Conservation (phyloP, 1,139 yeast species). For the Yarrowia galli region DNA sequence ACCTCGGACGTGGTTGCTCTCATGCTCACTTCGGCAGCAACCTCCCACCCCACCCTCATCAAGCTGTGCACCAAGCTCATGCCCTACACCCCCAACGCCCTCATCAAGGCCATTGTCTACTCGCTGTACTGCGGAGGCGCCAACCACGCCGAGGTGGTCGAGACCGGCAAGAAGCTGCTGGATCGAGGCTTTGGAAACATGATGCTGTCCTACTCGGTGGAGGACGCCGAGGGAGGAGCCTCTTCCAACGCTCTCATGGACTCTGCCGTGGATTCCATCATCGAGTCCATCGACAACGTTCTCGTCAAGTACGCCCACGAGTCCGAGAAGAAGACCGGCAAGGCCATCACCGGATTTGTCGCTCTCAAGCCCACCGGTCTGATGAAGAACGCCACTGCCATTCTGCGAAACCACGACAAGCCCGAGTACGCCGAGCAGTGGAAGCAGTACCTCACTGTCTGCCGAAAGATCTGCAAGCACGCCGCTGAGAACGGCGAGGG, state of each 20-base stretch:
- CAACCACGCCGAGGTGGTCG: slow-evolving; percentile 68
- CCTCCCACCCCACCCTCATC: slow-evolving; percentile 50
- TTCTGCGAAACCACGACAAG: slow-evolving; percentile 66
- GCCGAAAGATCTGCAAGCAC: slow-evolving; percentile 64
- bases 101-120: slow-evolving; percentile 77
- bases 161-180: slow-evolving; percentile 71
- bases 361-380: slow-evolving; percentile 96
- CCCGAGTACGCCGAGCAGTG: slow-evolving; percentile 64
- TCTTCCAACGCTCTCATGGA: slow-evolving; percentile 56
- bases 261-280: slow-evolving; percentile 69
- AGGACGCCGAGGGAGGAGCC: slow-evolving; percentile 81
- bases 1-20: slow-evolving; percentile 40
- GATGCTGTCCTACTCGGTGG: slow-evolving; percentile 94
- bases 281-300: slow-evolving; percentile 68
- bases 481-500: slow-evolving; percentile 80
- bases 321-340: slow-evolving; percentile 56
- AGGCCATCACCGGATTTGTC: slow-evolving; percentile 57
- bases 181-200: slow-evolving; percentile 84
- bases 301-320: slow-evolving; percentile 76
- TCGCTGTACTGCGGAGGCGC: slow-evolving; percentile 94
- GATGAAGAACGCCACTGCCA: slow-evolving; percentile 75
- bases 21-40: slow-evolving; percentile 49
- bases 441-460: slow-evolving; percentile 67
- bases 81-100: slow-evolving; percentile 64
- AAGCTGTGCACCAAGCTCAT: slow-evolving; percentile 49